Base-by-base conservation (phyloP, 257 asterid species). In the Przewalskia tangutica region DNA sequence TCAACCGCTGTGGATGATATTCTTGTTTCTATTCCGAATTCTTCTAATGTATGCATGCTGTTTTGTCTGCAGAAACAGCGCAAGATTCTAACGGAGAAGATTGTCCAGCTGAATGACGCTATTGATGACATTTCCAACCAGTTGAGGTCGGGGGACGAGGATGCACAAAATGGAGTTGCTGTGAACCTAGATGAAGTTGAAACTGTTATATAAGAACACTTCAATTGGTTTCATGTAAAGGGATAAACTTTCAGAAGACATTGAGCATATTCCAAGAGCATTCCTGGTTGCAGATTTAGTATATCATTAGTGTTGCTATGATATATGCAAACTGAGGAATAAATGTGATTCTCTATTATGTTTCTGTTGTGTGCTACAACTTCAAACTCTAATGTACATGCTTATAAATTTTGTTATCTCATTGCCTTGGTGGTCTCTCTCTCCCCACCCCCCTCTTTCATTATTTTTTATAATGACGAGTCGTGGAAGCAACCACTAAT, bases 51-150 rank as follows among this genome's bases (percentile, higher is more conserved):
- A 3, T 13, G 58, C 14, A 16, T 64, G 65, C 12, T 83, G 53
- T 78, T 42, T 68, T 53, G 38, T 55, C 27, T 65, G 77, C 88
- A 88, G 91, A 88, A 42, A 75, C 87, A 82, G 4, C 88, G 91
- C 42, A 83, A 86, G 80, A 81, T 86, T 81, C 84, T 88, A 67
- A 83, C 89, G 0, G 91, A 86, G 64, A 88, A 88, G 88, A 88
- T 88, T 16, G 89, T 54, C 2, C 88, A 88, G 76, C 50, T 88
- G 84, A 88, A 88, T 70, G 75, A 85, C 9, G 89, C 91, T 16
- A 86, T 88, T 48, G 91, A 88, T 40, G 82, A 78, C 12, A 84
- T 88, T 71, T 88, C 89, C 71, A 80, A 87, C 80, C 89, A 84
- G 56, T 85, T 88, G 16, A 84, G 81, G 16, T 80, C 89, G 0